A percentile compares a stretch with the other conserved stretches of the same genome.
Conservation (phyloP, 2,329 filamentous ascomycete species). For the Fusarium phyllophilum region DNA sequence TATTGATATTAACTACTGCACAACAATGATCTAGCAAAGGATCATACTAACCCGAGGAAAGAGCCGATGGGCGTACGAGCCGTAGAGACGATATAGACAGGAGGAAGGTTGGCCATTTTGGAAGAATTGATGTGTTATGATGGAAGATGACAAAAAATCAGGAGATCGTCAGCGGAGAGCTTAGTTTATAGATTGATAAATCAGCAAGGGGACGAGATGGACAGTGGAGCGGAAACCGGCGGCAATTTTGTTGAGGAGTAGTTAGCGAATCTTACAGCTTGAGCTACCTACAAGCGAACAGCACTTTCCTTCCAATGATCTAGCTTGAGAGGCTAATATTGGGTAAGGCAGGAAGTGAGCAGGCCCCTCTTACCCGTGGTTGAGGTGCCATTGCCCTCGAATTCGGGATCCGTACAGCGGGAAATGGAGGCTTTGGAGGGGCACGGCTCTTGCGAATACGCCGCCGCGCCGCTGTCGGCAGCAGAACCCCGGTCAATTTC, state of each 20-base stretch:
- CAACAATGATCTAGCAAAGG: background rate
- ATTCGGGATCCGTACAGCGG: conserved; percentile 27
- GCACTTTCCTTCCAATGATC: conserved; percentile 14
- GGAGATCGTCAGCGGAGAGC: conserved; percentile 17
- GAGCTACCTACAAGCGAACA: conserved; percentile 19
- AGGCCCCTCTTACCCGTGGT: conserved; percentile 24
- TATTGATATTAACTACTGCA: conserved; percentile 36
- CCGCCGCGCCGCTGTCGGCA: conserved; percentile 44
- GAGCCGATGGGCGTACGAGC: conserved; percentile 91
- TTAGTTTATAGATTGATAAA: conserved; percentile 26
- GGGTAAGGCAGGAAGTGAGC: background rate
- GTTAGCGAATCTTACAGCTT: background rate
- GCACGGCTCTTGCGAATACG: conserved; percentile 41
- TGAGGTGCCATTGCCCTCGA: conserved; percentile 17
- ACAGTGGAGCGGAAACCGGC: conserved; percentile 29
- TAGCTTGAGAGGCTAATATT: conserved; percentile 15
- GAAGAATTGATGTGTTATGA: conserved; percentile 18
- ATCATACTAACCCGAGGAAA: conserved; percentile 80
- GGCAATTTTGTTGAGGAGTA: conserved; percentile 37
- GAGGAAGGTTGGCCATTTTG: conserved; percentile 81
- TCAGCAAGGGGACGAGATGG: background rate
- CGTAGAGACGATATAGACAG: conserved; percentile 95
- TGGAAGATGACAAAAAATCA: conserved; percentile 9
- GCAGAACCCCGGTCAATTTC: conserved; percentile 13
- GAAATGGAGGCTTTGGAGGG: conserved; percentile 36